Evolutionary conservation across 441 rosid genomes (phyloP).

Genomic region (Arabidopsis lyrata): DNA sequence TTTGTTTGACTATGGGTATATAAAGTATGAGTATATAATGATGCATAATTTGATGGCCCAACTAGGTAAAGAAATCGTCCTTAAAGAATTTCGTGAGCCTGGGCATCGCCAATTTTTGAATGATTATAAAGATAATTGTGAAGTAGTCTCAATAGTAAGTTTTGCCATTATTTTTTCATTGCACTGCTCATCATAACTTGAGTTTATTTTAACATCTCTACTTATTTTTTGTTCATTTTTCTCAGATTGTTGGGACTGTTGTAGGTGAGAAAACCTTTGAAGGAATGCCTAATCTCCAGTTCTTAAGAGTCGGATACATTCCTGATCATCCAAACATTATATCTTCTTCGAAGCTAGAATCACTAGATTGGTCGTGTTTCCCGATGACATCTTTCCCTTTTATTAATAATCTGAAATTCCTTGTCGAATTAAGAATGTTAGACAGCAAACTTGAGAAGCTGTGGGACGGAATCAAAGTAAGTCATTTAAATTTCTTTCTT

Average conservation of each 20-base stretch:
- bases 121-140: background rate
- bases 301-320: background rate
- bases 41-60: slow-evolving; percentile 9
- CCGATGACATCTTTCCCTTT: background rate
- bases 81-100: background rate
- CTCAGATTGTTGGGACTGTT: background rate
- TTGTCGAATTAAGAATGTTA: rapidly evolving
- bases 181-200: background rate
- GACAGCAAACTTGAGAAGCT: background rate
- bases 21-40: background rate
- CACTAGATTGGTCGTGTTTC: rapidly evolving
- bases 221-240: background rate
- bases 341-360: background rate
- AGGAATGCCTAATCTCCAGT: slow-evolving; percentile 13
- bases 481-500: background rate
- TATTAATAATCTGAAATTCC: background rate
- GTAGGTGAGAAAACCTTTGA: slow-evolving; percentile 19
- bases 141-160: background rate
- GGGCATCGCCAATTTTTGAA: background rate
- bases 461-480: slow-evolving; percentile 4
- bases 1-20: background rate
- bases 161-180: background rate
- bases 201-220: background rate
- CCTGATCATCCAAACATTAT: background rate
- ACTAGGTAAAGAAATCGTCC: slow-evolving; percentile 24